Base-by-base conservation (phyloP, 345 rosid genomes). In the Cardamine resedifolia region DNA sequence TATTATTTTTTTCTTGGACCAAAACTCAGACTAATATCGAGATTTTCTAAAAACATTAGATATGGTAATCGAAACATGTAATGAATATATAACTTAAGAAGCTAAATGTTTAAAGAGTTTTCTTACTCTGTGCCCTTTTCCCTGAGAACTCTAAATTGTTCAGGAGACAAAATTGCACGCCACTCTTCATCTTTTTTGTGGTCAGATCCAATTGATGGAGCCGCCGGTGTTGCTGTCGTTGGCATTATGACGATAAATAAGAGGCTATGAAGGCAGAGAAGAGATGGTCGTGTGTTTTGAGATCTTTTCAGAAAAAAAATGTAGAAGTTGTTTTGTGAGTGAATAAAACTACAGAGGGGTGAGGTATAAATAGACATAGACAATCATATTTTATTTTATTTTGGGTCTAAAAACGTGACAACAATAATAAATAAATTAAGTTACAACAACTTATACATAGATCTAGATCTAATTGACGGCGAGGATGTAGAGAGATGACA, bases 101-200 rank as follows among this genome's bases (percentile, higher is more conserved):
- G 34, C 8, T 27, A 15, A 27, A 7, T 26, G 6, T 53, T 28
- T 53, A 15, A n/a, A 53, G 59, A 7, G 3, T 31, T 11, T 21
- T 24, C 87, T 70, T 78, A 92, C 96, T 92, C 96, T 0, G 96
- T 88, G 68, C 90, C 96, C 64, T 90, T 92, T 77, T 76, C 85
- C 64, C 96, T 79, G 68, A 90, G 75, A 78, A 92, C 85, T 65
- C 83, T 83, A 69, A 92, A 90, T 72, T 90, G 98, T 56, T 90
- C 85, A 0, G 96, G 96, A 3, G 96, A 85, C 66, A 92, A 81
- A 78, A 88, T 21, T 6, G 89, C 86, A 11, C 87, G 91, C 98
- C 98, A 90, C 51, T 92, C 96, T 33, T 88, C 96, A 67, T 90
- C 91, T 1, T 92, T 75, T 79, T 87, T 90, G 65, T 65, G 85